phyloP scores from a whole-genome alignment of 345 rosid genomes.

The Gynandropsis gynandra region DNA sequence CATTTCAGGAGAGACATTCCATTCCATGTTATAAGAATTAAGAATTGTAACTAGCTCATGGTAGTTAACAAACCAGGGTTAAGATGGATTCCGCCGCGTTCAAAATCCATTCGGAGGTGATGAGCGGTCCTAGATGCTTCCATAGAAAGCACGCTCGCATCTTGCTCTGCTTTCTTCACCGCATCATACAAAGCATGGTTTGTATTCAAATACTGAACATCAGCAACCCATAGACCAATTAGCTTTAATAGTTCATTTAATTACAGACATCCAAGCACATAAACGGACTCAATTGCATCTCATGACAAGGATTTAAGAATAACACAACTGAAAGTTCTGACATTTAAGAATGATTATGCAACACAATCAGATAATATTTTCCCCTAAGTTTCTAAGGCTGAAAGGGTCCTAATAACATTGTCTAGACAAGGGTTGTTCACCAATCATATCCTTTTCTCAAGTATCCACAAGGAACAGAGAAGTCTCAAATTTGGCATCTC shows the following conservation, averaged over 20 bases:
- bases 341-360: too few relatives aligned
- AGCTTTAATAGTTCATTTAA: neutral
- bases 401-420: neutral
- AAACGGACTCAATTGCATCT: neutral
- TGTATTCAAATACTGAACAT: slow-evolving; percentile 69
- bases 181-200: slow-evolving; percentile 69
- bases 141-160: slow-evolving; percentile 48
- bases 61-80: slow-evolving; percentile 40
- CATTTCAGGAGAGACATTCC: slow-evolving; percentile 12
- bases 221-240: slow-evolving; percentile 11
- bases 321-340: too few relatives aligned
- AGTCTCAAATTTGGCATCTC: neutral
- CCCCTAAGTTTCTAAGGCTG: neutral
- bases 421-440: too few relatives aligned
- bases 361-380: too few relatives aligned
- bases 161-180: slow-evolving; percentile 75
- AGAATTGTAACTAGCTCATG: slow-evolving; percentile 2
- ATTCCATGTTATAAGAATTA: slow-evolving; percentile 7
- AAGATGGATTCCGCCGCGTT: slow-evolving; percentile 95
- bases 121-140: slow-evolving; percentile 84
- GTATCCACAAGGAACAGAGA: neutral
- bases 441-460: too few relatives aligned
- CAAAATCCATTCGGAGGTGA: slow-evolving; percentile 69
- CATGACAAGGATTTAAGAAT: neutral
- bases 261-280: neutral